Base-by-base conservation (phyloP, 1,284 basidiomycete genomes). In the Pseudozyma pruni region DNA sequence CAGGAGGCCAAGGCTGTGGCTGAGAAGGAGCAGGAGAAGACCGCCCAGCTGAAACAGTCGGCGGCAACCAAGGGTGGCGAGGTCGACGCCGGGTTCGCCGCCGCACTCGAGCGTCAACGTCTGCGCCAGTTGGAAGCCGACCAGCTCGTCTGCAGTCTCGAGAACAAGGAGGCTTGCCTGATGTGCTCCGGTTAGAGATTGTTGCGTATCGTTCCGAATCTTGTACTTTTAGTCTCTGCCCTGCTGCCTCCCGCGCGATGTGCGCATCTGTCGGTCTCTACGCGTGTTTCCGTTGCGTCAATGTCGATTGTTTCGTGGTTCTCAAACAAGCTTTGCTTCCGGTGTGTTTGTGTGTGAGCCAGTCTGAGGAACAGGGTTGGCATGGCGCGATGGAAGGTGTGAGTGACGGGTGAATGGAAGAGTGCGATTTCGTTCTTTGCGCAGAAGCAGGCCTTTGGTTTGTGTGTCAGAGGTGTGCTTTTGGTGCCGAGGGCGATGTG, bases 71-170 rank as follows among this genome's bases (percentile, higher is more conserved):
- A 63, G 27, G 68, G 38, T 8, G 53, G 53, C 34, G 67, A 88
- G 58, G 82, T 84, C 19, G 89, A 93, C 64, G 89, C 90, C 4
- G 91, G 93, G 74, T 94, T 90, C 80, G 90, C 90, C 38, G 91
- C 90, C 42, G 92, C 93, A 0, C 83, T 93, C 52, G 85, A 88
- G 74, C 85, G 90, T 37, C 88, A 90, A 74, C 86, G 87, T 62
- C 88, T 89, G 52, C 86, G 90, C n/a, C 89, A 94, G 84, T 83
- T 89, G 9, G 93, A 92, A 81, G 89, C 91, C 53, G 93, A 89
- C 11, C 89, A 90, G 83, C 83, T 95, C 53, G 83, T 87, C 77
- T 95, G 93, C 81, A 91, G 90, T 45, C 68, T 95, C 34, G 91
- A 93, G 83, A 95, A 95, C 84, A 92, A 92, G 43, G 84, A 83